Conservation (phyloP, 371 early-diverging fungal genomes). For the Circinella umbellata region DNA sequence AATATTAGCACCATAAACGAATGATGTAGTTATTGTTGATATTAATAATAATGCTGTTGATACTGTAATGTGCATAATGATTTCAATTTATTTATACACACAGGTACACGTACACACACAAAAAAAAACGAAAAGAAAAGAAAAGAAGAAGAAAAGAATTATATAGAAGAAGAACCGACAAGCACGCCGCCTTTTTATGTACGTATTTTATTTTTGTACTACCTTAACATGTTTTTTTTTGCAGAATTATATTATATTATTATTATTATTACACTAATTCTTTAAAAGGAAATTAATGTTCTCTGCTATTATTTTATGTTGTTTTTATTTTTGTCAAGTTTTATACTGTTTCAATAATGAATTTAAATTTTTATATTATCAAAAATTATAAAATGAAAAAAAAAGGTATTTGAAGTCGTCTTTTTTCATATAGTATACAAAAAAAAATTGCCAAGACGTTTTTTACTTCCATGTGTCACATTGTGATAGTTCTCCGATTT, state of each 20-base stretch:
- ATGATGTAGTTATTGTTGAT: not conserved
- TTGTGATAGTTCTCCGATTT: not conserved
- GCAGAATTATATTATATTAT: conserved; percentile 2
- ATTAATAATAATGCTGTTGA: not conserved
- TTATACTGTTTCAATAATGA: no score
- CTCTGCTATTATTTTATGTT: no score
- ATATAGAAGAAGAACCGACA: not conserved
- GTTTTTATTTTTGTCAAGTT: no score
- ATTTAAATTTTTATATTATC: no score
- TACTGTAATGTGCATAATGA: not conserved
- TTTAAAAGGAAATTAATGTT: no score
- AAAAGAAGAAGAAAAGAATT: not conserved
- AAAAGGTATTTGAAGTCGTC: no score
- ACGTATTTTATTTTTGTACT: not conserved
- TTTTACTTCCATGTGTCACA: no score
- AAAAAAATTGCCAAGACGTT: no score
- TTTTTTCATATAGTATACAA: no score
- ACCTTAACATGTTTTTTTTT: not conserved
- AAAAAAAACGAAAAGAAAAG: not conserved
- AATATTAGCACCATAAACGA: not conserved
- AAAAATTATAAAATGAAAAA: no score
- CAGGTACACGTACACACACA: not conserved
- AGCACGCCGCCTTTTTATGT: not conserved
- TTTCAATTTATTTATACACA: no score
- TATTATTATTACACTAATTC: not conserved